Conservation (phyloP, 2,329 filamentous ascomycete genomes). For the Lachnellula arida region DNA sequence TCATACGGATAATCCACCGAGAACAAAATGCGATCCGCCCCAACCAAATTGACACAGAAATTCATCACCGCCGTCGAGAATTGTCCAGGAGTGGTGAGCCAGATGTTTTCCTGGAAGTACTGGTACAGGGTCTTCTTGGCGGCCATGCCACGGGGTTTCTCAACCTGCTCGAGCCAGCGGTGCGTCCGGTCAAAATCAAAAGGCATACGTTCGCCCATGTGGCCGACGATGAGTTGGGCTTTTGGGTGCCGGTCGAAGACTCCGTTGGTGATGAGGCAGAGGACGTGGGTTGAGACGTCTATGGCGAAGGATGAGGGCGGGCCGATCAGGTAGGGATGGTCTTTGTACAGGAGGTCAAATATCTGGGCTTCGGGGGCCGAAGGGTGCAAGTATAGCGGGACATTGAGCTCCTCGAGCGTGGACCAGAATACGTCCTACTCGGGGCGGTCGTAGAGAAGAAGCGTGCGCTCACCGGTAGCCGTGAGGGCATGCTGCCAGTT, state of each 20-base stretch:
- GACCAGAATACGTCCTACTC: slow-evolving; percentile 60
- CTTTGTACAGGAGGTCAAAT: slow-evolving; percentile 53
- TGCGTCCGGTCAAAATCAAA: slow-evolving; percentile 41
- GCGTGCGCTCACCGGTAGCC: slow-evolving; percentile 47
- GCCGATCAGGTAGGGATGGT: slow-evolving; percentile 56
- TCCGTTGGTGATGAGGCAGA: slow-evolving; percentile 47
- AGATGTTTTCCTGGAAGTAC: slow-evolving; percentile 52
- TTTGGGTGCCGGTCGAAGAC: slow-evolving; percentile 46
- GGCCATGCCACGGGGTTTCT: slow-evolving; percentile 37
- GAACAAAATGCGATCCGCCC: slow-evolving; percentile 47
- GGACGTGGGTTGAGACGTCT: slow-evolving; percentile 52
- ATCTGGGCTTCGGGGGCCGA: slow-evolving; percentile 51
- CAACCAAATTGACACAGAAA: slow-evolving; percentile 45
- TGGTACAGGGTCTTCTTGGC: slow-evolving; percentile 43
- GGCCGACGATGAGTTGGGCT: slow-evolving; percentile 43
- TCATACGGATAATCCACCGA: slow-evolving; percentile 51
- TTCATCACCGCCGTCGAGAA: slow-evolving; percentile 50
- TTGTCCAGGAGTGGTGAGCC: slow-evolving; percentile 53
- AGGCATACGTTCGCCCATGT: slow-evolving; percentile 46
- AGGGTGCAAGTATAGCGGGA: slow-evolving; percentile 61
- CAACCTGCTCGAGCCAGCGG: slow-evolving; percentile 52
- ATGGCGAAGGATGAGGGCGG: slow-evolving; percentile 55
- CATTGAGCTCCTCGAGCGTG: slow-evolving; percentile 52
- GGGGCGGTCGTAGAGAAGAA: slow-evolving; percentile 60
- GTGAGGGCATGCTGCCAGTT: slow-evolving; percentile 55